Percentiles rank a stretch among this genome's conserved stretches.
Evolutionary conservation across 2,329 filamentous ascomycete species (phyloP).

Genomic region (Neofusicoccum laricinum): DNA sequence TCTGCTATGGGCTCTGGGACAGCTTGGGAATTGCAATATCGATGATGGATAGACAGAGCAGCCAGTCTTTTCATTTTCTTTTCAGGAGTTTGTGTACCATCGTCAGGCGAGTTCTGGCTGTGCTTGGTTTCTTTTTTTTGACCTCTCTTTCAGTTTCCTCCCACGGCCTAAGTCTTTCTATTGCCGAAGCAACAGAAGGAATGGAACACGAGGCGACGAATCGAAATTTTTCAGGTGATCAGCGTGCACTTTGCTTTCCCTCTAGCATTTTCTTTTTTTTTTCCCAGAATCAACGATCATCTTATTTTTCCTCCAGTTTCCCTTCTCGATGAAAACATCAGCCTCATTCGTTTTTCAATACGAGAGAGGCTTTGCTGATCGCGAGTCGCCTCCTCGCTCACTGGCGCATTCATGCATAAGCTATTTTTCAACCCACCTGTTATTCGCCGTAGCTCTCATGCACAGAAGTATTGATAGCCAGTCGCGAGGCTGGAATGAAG

Average conservation of each 20-base stretch:
- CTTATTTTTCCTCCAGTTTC: background rate
- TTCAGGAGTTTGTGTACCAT: conserved; percentile 3
- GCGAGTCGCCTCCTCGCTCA: background rate
- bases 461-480: background rate
- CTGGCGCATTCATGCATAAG: background rate
- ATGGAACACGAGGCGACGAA: background rate
- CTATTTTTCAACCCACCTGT: background rate
- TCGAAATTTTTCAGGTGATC: background rate
- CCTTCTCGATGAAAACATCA: background rate
- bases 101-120: background rate
- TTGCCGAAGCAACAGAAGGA: background rate
- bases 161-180: background rate
- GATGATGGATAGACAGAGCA: conserved; percentile 4
- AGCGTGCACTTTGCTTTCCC: background rate
- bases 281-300: background rate
- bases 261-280: background rate
- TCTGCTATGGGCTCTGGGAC: background rate
- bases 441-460: background rate
- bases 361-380: background rate
- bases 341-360: background rate
- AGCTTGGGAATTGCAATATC: background rate
- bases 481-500: background rate
- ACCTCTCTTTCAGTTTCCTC: background rate
- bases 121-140: background rate
- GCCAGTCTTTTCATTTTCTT: background rate